Conservation (phyloP, 345 rosid genomes). For the Rhizophora mangle region DNA sequence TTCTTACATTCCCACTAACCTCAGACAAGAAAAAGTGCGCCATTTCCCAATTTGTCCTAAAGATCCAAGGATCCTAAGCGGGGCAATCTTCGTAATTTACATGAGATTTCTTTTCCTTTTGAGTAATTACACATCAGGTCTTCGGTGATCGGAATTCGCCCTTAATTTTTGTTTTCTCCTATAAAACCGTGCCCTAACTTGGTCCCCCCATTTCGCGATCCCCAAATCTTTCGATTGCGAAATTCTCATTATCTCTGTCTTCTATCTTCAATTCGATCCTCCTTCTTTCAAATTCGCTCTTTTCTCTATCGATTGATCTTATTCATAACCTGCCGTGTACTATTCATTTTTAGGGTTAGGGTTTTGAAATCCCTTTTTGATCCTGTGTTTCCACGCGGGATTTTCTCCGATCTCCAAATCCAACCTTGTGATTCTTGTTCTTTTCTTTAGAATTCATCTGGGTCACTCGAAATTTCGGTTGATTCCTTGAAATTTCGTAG, state of each 20-base stretch:
- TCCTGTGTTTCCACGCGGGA: conserved; percentile 3
- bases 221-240: neutral
- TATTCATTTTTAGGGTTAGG: conserved; percentile 41
- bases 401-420: conserved; percentile 20
- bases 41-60: conserved; percentile 5
- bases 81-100: conserved; percentile 28
- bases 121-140: conserved; percentile 1
- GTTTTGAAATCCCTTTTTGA: conserved; percentile 9
- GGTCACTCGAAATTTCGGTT: neutral
- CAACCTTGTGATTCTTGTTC: neutral
- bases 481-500: neutral
- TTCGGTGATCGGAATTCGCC: conserved; percentile 8
- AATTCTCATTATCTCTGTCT: neutral
- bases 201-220: conserved; percentile 1
- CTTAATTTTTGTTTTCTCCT: neutral
- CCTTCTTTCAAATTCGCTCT: conserved; percentile 8
- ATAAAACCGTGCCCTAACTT: conserved; percentile 16
- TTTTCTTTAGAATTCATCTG: conserved; percentile 9
- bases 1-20: neutral
- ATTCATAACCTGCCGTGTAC: neutral
- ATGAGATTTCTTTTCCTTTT: conserved; percentile 5
- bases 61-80: conserved; percentile 5
- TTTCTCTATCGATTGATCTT: conserved; percentile 15
- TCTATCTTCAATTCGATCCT: neutral
- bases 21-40: neutral